Evolutionary conservation across 306 rosid genomes (phyloP).

Genomic region (Hylodesmum podocarpum): DNA sequence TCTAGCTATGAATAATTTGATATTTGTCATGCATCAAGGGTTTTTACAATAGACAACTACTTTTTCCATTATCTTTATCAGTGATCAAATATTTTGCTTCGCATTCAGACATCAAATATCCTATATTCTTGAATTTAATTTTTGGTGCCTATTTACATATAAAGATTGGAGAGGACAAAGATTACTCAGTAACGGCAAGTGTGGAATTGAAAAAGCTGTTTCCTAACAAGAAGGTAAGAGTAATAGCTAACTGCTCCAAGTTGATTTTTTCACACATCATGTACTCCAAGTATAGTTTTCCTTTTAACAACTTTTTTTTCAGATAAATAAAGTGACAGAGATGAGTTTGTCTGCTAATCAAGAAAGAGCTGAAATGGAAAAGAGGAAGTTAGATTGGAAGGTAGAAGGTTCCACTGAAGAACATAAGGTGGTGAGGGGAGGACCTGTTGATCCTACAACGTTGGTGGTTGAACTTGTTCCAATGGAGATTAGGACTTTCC

Average conservation of each 20-base stretch:
- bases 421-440: slow-evolving; percentile 64
- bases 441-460: slow-evolving; percentile 60
- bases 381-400: slow-evolving; percentile 63
- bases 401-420: slow-evolving; percentile 61
- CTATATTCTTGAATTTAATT: slow-evolving; percentile 7
- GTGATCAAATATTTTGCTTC: not conserved
- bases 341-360: slow-evolving; percentile 82
- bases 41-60: not conserved
- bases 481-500: slow-evolving; percentile 84
- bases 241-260: not conserved
- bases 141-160: slow-evolving; percentile 35
- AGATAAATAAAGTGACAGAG: slow-evolving; percentile 71
- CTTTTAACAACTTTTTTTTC: slow-evolving; percentile 26
- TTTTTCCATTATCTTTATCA: not conserved
- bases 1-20: not conserved
- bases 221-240: slow-evolving; percentile 68
- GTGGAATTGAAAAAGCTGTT: slow-evolving; percentile 77
- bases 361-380: slow-evolving; percentile 83
- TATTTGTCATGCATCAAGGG: slow-evolving; percentile 14
- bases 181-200: slow-evolving; percentile 56
- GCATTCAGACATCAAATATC: not conserved
- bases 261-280: not conserved
- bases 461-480: slow-evolving; percentile 80
- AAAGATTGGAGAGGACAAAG: slow-evolving; percentile 80
- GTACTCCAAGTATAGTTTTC: not conserved